Percentiles rank a stretch among this genome's conserved stretches.
These are phyloP conservation scores for Fusarium temperatum DNA, from an alignment of 2,329 filamentous ascomycete genomes.

Conservation along the genomic window DNA sequence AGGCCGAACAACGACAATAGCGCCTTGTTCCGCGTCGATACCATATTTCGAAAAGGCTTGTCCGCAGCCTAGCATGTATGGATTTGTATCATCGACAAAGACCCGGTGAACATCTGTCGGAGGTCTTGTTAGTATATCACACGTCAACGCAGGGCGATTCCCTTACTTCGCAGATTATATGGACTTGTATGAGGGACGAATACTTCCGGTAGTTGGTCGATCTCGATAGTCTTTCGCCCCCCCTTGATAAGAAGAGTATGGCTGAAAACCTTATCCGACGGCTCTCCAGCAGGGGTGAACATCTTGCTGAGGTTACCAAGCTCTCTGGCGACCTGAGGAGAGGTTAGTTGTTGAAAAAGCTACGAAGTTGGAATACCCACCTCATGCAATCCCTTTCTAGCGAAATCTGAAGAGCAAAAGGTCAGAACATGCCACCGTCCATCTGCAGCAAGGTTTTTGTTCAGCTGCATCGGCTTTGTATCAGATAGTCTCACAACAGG, in stretches of 20 bases:
- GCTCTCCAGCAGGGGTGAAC: neutral
- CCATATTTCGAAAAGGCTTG: conserved; percentile 19
- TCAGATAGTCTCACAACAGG: conserved; percentile 28
- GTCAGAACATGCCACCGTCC: conserved; percentile 34
- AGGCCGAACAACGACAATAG: conserved; percentile 26
- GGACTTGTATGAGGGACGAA: conserved; percentile 22
- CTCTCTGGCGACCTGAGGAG: neutral
- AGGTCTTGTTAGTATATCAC: neutral
- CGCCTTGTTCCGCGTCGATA: conserved; percentile 7
- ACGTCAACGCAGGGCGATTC: accelerated
- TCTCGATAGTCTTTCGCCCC: neutral
- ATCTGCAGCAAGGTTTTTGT: conserved; percentile 16
- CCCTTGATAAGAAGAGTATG: conserved; percentile 4
- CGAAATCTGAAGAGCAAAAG: conserved; percentile 2
- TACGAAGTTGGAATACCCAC: neutral
- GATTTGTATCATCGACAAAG: conserved; percentile 25
- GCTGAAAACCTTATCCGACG: conserved; percentile 2
- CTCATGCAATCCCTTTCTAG: neutral
- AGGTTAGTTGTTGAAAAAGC: accelerated
- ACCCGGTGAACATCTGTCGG: conserved; percentile 17
- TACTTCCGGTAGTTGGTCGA: conserved; percentile 9
- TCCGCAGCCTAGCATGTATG: conserved; percentile 22
- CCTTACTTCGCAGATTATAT: neutral
- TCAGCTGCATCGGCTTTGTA: conserved; percentile 30
- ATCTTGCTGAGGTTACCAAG: neutral